A percentile compares a stretch with the other conserved stretches of the same genome.
These are phyloP conservation scores for Trametes hirsuta DNA, from an alignment of 1,284 basidiomycete genomes.

Conservation along the genomic window DNA sequence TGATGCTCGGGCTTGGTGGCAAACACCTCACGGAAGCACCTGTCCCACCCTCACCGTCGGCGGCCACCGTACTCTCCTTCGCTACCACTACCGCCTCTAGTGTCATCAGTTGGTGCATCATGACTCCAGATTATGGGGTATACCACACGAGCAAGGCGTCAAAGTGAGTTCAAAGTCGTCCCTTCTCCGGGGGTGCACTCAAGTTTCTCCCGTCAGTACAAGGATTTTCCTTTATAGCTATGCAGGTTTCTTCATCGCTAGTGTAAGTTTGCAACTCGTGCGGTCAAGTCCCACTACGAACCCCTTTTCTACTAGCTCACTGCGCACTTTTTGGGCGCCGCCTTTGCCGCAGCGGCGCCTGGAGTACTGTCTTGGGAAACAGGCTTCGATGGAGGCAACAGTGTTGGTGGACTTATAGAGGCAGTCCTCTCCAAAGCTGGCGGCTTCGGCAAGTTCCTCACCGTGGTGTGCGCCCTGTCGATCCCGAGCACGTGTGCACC, in stretches of 20 bases:
- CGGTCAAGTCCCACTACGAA: not conserved
- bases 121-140: conserved; percentile 64
- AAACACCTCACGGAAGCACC: conserved; percentile 44
- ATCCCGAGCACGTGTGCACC: conserved; percentile 65
- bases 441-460: conserved; percentile 61
- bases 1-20: conserved; percentile 64
- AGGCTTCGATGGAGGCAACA: conserved; percentile 58
- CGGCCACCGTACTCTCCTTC: conserved; percentile 36
- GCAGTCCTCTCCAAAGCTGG: conserved; percentile 48
- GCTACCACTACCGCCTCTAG: conserved; percentile 45
- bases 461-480: conserved; percentile 59
- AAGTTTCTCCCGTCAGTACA: conserved; percentile 33
- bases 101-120: conserved; percentile 58
- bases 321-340: conserved; percentile 67
- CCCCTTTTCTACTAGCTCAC: conserved; percentile 44
- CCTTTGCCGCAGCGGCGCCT: conserved; percentile 61
- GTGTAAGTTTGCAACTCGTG: conserved; percentile 41
- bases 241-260: conserved; percentile 62
- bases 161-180: conserved; percentile 39
- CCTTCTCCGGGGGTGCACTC: not conserved
- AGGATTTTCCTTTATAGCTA: conserved; percentile 69
- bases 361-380: conserved; percentile 61
- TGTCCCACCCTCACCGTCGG: conserved; percentile 37
- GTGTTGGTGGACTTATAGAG: conserved; percentile 53
- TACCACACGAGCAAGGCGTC: conserved; percentile 54